Conservation (phyloP, 306 rosid species). For the Arachis stenosperma region DNA sequence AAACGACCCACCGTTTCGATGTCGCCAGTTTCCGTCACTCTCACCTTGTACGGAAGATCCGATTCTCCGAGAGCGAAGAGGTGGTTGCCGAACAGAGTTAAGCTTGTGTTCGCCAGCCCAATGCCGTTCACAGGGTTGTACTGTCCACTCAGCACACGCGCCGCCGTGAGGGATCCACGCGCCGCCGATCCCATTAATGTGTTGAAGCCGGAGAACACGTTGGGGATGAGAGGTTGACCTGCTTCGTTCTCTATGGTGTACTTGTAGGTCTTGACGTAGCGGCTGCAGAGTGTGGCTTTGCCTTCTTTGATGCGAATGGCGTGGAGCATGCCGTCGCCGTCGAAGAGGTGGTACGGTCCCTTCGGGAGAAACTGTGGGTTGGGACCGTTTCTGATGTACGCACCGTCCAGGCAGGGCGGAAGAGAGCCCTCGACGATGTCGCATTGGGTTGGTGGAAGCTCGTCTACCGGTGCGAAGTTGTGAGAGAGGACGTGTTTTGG, state of each 20-base stretch:
- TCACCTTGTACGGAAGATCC: conserved; percentile 68
- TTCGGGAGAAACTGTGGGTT: conserved; percentile 90
- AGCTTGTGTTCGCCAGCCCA: conserved; percentile 82
- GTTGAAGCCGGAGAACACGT: conserved; percentile 72
- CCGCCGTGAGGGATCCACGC: conserved; percentile 66
- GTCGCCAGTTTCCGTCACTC: conserved; percentile 53
- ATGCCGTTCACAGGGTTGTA: conserved; percentile 71
- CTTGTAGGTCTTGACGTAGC: conserved; percentile 73
- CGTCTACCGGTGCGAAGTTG: conserved; percentile 77
- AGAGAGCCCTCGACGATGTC: conserved; percentile 53
- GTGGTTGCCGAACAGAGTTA: conserved; percentile 61
- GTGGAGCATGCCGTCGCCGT: conserved; percentile 96
- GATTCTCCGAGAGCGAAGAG: conserved; percentile 84
- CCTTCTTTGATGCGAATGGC: conserved; percentile 61
- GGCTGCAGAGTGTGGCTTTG: conserved; percentile 73
- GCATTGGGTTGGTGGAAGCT: conserved; percentile 83
- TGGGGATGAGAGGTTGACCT: conserved; percentile 70
- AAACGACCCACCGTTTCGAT: conserved; percentile 61
- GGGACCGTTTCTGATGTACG: conserved; percentile 89
- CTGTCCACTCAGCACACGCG: conserved; percentile 63
- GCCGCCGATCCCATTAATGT: conserved; percentile 70
- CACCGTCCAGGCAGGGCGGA: conserved; percentile 70
- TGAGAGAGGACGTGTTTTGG: conserved; percentile 60
- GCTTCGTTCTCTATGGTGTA: conserved; percentile 69
- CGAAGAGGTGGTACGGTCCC: conserved; percentile 94